Evolutionary conservation across 2,329 filamentous ascomycete species (phyloP), one percentile per base, ranked within the genome.

Genomic region (Pezicula carpinea): DNA sequence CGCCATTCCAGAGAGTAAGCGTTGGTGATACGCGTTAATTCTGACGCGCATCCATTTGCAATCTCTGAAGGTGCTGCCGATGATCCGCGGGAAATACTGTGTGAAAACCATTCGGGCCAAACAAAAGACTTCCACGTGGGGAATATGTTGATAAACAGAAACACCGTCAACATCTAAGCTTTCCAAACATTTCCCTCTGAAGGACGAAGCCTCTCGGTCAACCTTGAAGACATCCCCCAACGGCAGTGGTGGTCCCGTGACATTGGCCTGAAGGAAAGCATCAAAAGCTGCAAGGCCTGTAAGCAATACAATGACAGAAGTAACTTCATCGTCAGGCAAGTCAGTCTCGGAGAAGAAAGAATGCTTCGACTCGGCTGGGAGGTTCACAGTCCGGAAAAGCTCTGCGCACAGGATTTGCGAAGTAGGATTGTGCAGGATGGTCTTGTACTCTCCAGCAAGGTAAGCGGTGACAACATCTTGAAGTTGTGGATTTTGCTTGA

Each of bases 191-290:
- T 74, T 66, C 52, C 74, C 73, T 46, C 77, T 73, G 23, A 60
- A 44, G 13, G 22, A 36, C 21, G 34, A 33, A 14, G 19, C 47
- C n/a, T 54, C 53, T 18, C 43, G 42, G n/a, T 31, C 39, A 17
- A 44, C 55, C 4, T 57, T 51, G 52, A 69, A 72, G 3, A 74
- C 63, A 22, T 69, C 66, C n/a, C 69, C 57, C 45, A 77, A 69
- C 4, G 66, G 55, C n/a, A 95, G 71, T 0, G 89, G 84, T 1
- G 91, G 91, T 0, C 91, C 91, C 3, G 91, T 96, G 45, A 95
- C 87, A 62, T 89, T 96, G 1, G 82, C 82, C 64, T 96, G 91
- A 14, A 96, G 67, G 63, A 96, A 96, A 10, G 84, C 80, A 60
- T 89, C 78, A 10, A 96, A 74, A 2, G 85, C 79, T 1, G 85